These are phyloP conservation scores for Cytospora paraplurivora DNA, from an alignment of 2,329 filamentous ascomycete genomes.

Conservation along the genomic window DNA sequence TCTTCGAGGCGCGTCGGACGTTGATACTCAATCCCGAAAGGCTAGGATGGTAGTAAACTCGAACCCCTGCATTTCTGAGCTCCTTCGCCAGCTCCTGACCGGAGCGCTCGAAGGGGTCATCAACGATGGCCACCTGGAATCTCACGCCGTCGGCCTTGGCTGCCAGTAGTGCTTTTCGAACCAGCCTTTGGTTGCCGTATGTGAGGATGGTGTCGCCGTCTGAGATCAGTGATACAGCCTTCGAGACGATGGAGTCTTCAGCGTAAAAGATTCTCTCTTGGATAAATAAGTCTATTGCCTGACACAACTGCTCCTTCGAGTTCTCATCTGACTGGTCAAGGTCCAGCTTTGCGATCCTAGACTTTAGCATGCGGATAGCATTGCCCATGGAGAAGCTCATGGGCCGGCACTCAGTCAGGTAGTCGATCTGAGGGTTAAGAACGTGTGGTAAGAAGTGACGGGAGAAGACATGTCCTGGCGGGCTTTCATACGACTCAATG, in stretches of 20 bases:
- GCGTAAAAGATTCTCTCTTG: constrained; percentile 87
- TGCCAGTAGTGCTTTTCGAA: constrained; percentile 77
- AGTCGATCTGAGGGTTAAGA: constrained; percentile 93
- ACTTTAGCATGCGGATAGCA: constrained; percentile 91
- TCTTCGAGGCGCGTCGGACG: constrained; percentile 66
- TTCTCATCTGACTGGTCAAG: constrained; percentile 79
- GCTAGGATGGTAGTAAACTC: constrained; percentile 77
- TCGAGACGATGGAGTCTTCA: constrained; percentile 79
- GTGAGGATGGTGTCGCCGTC: constrained; percentile 83
- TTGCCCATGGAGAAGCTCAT: constrained; percentile 98
- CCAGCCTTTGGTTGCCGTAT: constrained; percentile 82
- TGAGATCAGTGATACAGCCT: constrained; percentile 73
- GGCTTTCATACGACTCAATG: constrained; percentile 90
- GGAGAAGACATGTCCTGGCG: constrained; percentile 78
- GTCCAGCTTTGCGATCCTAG: constrained; percentile 87
- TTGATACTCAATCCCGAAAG: constrained; percentile 75
- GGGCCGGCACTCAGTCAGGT: constrained; percentile 88
- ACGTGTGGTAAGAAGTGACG: constrained; percentile 90
- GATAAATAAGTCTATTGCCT: constrained; percentile 86
- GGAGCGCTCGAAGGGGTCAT: constrained; percentile 61
- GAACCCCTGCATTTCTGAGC: constrained; percentile 68
- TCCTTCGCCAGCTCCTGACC: constrained; percentile 66
- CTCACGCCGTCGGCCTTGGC: constrained; percentile 70
- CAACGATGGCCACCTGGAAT: constrained; percentile 84
- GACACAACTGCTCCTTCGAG: constrained; percentile 77